Conservation (phyloP, 768 basidiomycete species). For the Albatrellus ellisii region DNA sequence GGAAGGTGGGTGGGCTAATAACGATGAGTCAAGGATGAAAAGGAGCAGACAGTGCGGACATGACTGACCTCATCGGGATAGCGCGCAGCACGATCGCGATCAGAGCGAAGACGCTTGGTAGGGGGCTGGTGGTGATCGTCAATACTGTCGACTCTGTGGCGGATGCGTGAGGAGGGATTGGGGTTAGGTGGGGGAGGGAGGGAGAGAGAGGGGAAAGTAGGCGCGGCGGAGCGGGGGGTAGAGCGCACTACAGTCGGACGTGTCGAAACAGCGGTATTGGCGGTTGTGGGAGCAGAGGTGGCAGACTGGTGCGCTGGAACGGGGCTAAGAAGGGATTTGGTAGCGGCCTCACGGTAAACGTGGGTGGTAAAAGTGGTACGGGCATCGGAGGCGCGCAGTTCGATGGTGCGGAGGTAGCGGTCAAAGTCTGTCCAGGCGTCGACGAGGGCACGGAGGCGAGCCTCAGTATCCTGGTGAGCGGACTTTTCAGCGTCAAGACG, state of each 20-base stretch:
- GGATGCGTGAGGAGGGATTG: conserved; percentile 21
- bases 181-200: conserved; percentile 3
- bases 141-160: conserved; percentile 31
- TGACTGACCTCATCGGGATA: conserved; percentile 19
- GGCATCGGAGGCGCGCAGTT: conserved; percentile 9
- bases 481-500: conserved; percentile 10
- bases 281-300: too few species aligned
- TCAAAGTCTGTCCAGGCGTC: conserved; percentile 13
- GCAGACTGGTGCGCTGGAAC: conserved; percentile 6
- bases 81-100: conserved; percentile 23
- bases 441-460: conserved; percentile 9
- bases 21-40: conserved; percentile 3
- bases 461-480: conserved; percentile 11
- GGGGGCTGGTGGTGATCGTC: conserved; percentile 34
- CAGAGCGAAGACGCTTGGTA: conserved; percentile 31
- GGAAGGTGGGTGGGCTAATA: conserved; percentile 15
- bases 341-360: conserved; percentile 9
- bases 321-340: conserved; percentile 9
- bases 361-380: conserved; percentile 13
- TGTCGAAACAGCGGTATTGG: too few species aligned
- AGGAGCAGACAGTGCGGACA: not conserved
- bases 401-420: conserved; percentile 9
- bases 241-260: too few species aligned
- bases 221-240: not conserved
- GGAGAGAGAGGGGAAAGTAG: conserved; percentile 7